Percentiles rank a stretch among this genome's conserved stretches.
Evolutionary conservation across 805 yeast species (phyloP).

Genomic region (Metschnikowia cerradonensis): DNA sequence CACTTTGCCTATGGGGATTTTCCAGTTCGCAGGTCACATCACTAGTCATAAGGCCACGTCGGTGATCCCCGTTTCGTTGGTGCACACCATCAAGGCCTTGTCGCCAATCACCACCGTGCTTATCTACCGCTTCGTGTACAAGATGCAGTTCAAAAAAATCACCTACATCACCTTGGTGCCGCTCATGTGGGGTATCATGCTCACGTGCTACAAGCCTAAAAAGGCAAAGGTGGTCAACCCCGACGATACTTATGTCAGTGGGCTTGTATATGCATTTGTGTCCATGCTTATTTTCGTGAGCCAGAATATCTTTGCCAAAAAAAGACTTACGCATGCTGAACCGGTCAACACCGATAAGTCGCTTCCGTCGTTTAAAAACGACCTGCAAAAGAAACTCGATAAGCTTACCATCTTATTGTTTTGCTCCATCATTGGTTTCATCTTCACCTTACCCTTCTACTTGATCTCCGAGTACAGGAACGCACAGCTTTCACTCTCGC

Average conservation of each 20-base stretch:
- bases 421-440: constrained; percentile 67
- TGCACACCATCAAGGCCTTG: constrained; percentile 89
- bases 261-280: constrained; percentile 48
- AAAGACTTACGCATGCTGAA: constrained; percentile 53
- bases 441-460: constrained; percentile 65
- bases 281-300: constrained; percentile 69
- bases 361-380: constrained; percentile 22
- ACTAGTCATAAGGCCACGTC: constrained; percentile 91
- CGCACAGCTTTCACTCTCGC: constrained; percentile 24
- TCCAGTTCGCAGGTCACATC: constrained; percentile 90
- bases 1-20: constrained; percentile 90
- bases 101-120: constrained; percentile 86
- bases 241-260: constrained; percentile 25
- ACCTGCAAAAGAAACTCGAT: constrained; percentile 45
- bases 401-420: constrained; percentile 68
- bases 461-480: constrained; percentile 48
- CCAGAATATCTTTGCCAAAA: constrained; percentile 79
- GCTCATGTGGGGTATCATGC: constrained; percentile 77
- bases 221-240: constrained; percentile 14
- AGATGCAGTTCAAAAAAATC: constrained; percentile 50
- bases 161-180: constrained; percentile 82
- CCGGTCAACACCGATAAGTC: constrained; percentile 17
- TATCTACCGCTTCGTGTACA: constrained; percentile 63
- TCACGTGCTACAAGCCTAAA: constrained; percentile 58
- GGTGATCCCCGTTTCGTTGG: constrained; percentile 87